Percentiles rank a stretch among this genome's conserved stretches.
Conservation (phyloP, 2,329 filamentous ascomycete genomes). For the Cryphonectria japonica region DNA sequence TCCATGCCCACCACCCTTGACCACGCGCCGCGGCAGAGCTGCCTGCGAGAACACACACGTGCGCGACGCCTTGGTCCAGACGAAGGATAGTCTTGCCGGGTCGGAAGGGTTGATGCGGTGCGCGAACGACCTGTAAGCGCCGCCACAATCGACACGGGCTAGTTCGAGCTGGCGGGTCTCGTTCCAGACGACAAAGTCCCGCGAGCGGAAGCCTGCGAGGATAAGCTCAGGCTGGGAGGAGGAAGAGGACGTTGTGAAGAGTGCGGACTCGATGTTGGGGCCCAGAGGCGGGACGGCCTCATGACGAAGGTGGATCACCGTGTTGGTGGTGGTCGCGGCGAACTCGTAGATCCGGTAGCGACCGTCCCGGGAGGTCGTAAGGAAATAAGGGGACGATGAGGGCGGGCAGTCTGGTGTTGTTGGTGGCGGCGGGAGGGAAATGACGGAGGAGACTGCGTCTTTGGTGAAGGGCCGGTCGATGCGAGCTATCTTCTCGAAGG, state of each 20-base stretch:
- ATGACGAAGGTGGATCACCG: conserved; percentile 60
- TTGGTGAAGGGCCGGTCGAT: conserved; percentile 46
- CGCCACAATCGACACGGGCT: conserved; percentile 78
- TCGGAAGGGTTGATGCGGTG: conserved; percentile 39
- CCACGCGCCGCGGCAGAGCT: conserved; percentile 43
- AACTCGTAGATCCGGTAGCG: conserved; percentile 68
- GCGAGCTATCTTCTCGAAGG: conserved; percentile 39
- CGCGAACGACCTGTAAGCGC: conserved; percentile 78
- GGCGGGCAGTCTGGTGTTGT: conserved; percentile 11
- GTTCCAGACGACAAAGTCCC: conserved; percentile 81
- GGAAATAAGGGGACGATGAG: conserved; percentile 49
- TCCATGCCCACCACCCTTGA: conserved; percentile 78
- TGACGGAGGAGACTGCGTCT: conserved; percentile 72
- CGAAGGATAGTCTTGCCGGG: conserved; percentile 52
- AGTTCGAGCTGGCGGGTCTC: conserved; percentile 71
- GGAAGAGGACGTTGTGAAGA: conserved; percentile 49
- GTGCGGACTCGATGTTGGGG: conserved; percentile 74
- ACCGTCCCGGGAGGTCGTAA: conserved; percentile 79
- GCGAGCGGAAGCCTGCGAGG: conserved; percentile 80
- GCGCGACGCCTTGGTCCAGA: conserved; percentile 66
- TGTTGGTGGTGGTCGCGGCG: conserved; percentile 31
- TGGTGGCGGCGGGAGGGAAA: conserved; percentile 44
- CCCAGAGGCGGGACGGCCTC: conserved; percentile 72
- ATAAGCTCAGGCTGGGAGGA: conserved; percentile 58
- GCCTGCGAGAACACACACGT: conserved; percentile 49